A percentile compares a stretch with the other conserved stretches of the same genome.
Evolutionary conservation across 768 basidiomycete genomes (phyloP).

Genomic region (Collybiopsis confluens): DNA sequence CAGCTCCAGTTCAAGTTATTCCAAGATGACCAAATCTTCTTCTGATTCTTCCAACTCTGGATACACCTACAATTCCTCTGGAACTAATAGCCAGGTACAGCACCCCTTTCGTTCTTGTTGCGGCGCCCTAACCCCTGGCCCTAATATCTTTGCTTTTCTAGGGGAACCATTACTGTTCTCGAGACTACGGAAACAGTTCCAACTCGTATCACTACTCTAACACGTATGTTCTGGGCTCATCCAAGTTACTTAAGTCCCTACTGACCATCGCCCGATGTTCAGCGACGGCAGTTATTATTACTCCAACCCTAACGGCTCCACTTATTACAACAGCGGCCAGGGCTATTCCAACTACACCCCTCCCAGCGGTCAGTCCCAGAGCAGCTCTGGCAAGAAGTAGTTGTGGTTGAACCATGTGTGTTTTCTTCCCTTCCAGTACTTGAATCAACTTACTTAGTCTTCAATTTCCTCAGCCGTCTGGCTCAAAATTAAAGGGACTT

Average conservation of each 20-base stretch:
- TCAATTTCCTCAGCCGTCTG: too few relatives aligned
- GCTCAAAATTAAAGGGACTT: too few relatives aligned
- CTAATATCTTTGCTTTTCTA: constrained; percentile 14
- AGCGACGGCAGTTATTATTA: constrained; percentile 64
- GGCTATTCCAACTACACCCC: constrained; percentile 51
- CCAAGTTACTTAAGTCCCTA: not conserved
- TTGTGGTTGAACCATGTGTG: too few relatives aligned
- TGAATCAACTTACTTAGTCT: too few relatives aligned
- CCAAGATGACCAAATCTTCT: constrained; percentile 17
- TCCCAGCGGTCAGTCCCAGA: constrained; percentile 25
- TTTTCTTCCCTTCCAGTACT: too few relatives aligned
- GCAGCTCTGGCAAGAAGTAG: not conserved
- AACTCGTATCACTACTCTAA: constrained; percentile 63
- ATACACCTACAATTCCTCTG: constrained; percentile 32
- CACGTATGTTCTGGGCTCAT: constrained; percentile 25
- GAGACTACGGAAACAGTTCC: constrained; percentile 38
- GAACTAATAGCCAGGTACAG: constrained; percentile 34
- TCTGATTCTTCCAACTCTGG: constrained; percentile 3
- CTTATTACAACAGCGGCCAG: constrained; percentile 49
- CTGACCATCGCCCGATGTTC: too few relatives aligned
- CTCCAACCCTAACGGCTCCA: constrained; percentile 54
- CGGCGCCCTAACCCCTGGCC: too few relatives aligned
- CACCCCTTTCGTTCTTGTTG: too few relatives aligned
- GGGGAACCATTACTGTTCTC: constrained; percentile 62
- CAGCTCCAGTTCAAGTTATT: too few relatives aligned